Evolutionary conservation across 176 grass and related monocot species (phyloP).

Genomic region (Carex kokanica): DNA sequence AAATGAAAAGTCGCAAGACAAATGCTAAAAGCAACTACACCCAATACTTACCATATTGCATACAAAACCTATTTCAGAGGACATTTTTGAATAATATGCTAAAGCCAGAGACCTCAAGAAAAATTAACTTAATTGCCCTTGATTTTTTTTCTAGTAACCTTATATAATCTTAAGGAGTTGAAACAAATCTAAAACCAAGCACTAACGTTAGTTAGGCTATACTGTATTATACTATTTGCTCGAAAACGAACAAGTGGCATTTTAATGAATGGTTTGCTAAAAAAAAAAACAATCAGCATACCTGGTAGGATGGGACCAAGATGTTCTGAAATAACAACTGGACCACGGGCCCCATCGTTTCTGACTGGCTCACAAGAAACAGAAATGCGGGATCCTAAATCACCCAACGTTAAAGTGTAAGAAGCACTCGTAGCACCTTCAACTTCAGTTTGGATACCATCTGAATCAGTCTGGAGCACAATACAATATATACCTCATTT

Average conservation of each 20-base stretch:
- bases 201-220: neutral
- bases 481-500: constrained; percentile 16
- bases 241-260: neutral
- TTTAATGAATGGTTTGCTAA: neutral
- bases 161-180: neutral
- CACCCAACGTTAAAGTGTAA: constrained; percentile 63
- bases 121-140: neutral
- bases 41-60: neutral
- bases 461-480: constrained; percentile 52
- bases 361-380: constrained; percentile 81
- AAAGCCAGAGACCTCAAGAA: neutral
- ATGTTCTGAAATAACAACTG: constrained; percentile 60
- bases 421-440: constrained; percentile 58
- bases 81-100: neutral
- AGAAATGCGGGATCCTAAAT: constrained; percentile 69
- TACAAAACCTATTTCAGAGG: constrained; percentile 3
- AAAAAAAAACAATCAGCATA: constrained; percentile 34
- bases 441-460: constrained; percentile 68
- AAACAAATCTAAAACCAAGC: neutral
- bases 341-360: constrained; percentile 71
- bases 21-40: neutral
- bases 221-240: neutral
- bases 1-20: neutral
- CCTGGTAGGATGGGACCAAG: constrained; percentile 84
- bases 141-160: neutral